Base-by-base conservation (phyloP, 176 grass and related monocot genomes). In the Eleusine indica region DNA sequence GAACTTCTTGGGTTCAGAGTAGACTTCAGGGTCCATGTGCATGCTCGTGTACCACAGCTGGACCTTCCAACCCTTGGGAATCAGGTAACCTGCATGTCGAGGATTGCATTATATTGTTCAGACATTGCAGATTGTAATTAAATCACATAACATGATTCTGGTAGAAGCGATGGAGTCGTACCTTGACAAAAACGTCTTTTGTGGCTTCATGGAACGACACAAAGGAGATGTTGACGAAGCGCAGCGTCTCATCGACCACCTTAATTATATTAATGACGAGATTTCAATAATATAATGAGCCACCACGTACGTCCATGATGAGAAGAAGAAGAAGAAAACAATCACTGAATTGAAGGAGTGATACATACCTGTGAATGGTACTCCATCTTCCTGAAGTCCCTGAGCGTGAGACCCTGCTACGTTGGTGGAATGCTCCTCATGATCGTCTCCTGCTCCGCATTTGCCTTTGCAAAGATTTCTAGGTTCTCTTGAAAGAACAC, bases 371-470 rank as follows among this genome's bases (percentile, higher is more conserved):
- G 88, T 4, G 93, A 93, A 71, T 95, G 96, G 84, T 95, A 98
- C 19, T 88, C 89, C 96, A 98, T 98, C 88, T 98, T 95, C 85
- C 87, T 93, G 80, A 98, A 77, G 69, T 98, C 93, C 80, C 87
- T 89, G 3, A 98, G 87, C 38, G 86, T 91, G 2, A 98, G 86
- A 15, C 89, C 83, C 87, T 93, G 84, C 64, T 93, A 91, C 12
- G 19, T 87, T 19, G 87, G 48, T 6, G 87, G 89, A 10, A 80
- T 91, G 74, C 46, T 85, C 63, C 88, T 90, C 86, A 87, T 90
- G 82, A 98, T 93, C 21, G 79, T 85, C 89, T 98, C 93, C 89
- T 98, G 96, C 89, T 98, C 96, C 1, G 80, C 89, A 91, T 98
- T 98, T 4, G 96, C 93, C 89, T 18, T 88, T 48, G 83, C 79